A percentile compares a stretch with the other conserved stretches of the same genome.
Conservation (phyloP, 1,139 yeast genomes). For the Saccharomyces hybrid region DNA sequence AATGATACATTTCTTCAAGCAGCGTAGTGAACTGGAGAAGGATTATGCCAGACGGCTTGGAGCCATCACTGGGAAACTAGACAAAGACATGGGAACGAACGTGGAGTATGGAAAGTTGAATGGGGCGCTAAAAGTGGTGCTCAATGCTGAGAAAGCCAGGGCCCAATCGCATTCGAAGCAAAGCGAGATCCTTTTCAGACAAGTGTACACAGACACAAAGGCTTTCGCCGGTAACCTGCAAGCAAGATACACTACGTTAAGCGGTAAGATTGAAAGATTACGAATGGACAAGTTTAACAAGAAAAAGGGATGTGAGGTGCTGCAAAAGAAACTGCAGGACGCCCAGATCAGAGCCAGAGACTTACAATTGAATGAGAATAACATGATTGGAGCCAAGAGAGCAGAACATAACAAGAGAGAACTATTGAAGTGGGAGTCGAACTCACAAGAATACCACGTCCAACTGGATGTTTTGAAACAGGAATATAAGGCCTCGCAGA, state of each 20-base stretch:
- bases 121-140: conserved; percentile 12
- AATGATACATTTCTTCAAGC: conserved; percentile 24
- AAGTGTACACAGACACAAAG: conserved; percentile 20
- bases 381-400: conserved; percentile 74
- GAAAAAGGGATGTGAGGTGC: conserved; percentile 25
- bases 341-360: conserved; percentile 24
- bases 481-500: conserved; percentile 50
- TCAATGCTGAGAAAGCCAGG: conserved; percentile 19
- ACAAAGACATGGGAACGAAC: conserved; percentile 13
- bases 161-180: conserved; percentile 29
- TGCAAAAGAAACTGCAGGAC: conserved; percentile 23
- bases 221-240: conserved; percentile 20
- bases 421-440: conserved; percentile 46
- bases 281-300: conserved; percentile 27
- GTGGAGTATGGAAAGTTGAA: conserved; percentile 21
- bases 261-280: conserved; percentile 65
- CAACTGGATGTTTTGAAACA: conserved; percentile 48
- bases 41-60: conserved; percentile 30
- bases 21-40: conserved; percentile 27
- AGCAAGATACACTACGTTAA: conserved; percentile 51
- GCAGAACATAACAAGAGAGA: conserved; percentile 56
- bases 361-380: conserved; percentile 40
- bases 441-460: conserved; percentile 43
- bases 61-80: conserved; percentile 24
- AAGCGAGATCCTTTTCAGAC: conserved; percentile 24